Conservation (phyloP, 345 rosid species). For the Rhizophora apiculata region DNA sequence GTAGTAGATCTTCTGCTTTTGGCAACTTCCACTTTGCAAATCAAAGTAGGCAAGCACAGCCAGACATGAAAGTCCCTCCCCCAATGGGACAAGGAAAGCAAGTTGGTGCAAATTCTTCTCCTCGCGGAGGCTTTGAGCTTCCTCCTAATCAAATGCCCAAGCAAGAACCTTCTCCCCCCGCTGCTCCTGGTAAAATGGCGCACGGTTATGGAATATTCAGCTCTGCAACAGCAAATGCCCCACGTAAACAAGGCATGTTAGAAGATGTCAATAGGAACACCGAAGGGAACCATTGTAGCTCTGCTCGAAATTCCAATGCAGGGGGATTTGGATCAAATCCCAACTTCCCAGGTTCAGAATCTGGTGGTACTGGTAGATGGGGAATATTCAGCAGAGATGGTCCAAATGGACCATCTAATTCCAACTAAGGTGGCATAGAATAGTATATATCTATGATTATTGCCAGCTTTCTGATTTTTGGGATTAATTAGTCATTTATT, state of each 20-base stretch:
- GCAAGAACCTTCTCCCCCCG: conserved; percentile 22
- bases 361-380: conserved; percentile 17
- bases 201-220: conserved; percentile 65
- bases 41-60: conserved; percentile 25
- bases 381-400: conserved; percentile 33
- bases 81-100: conserved; percentile 20
- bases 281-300: conserved; percentile 9
- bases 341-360: conserved; percentile 8
- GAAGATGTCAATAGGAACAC: conserved; percentile 1
- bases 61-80: conserved; percentile 15
- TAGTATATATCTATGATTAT: background rate
- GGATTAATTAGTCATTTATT: no score
- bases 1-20: conserved; percentile 10
- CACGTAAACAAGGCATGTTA: conserved; percentile 16
- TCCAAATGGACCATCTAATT: background rate
- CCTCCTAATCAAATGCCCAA: conserved; percentile 26
- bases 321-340: conserved; percentile 12
- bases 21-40: conserved; percentile 18
- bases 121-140: conserved; percentile 11
- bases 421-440: background rate
- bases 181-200: conserved; percentile 16
- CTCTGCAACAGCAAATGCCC: conserved; percentile 22
- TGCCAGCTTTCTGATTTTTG: background rate
- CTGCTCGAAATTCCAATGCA: conserved; percentile 7
- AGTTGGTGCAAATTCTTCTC: conserved; percentile 16